phyloP scores from a whole-genome alignment of 2,329 filamentous ascomycete species.

The Cordyceps militaris region DNA sequence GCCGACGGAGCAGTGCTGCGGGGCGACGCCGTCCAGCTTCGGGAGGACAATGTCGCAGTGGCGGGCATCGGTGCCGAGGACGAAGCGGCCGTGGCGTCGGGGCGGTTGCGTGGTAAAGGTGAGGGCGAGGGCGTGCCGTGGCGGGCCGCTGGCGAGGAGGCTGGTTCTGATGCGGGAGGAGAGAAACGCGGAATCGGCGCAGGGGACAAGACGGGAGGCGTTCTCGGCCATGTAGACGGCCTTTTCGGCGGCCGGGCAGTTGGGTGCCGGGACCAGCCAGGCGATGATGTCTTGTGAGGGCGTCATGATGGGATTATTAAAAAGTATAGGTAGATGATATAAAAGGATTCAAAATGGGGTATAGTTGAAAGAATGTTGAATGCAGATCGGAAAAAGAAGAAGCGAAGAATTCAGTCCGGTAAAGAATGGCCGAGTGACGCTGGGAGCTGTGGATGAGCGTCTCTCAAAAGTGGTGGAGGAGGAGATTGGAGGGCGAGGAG shows the following conservation, averaged over 20 bases:
- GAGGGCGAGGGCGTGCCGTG: constrained; percentile 27
- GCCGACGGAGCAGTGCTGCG: constrained; percentile 31
- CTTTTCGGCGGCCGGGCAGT: constrained; percentile 27
- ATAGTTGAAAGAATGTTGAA: constrained; percentile 1
- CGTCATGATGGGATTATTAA: constrained; percentile 12
- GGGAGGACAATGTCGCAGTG: constrained; percentile 33
- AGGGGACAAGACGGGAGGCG: constrained; percentile 21
- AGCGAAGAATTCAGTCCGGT: neutral
- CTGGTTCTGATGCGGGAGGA: constrained; percentile 23
- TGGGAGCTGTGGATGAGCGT: neutral
- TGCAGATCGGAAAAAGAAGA: neutral
- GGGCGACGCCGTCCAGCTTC: constrained; percentile 25
- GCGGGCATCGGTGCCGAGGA: constrained; percentile 31
- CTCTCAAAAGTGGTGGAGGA: constrained; percentile 3
- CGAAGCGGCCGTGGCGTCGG: constrained; percentile 29
- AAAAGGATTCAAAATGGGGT: neutral
- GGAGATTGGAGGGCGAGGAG: neutral
- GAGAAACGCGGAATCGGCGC: constrained; percentile 21
- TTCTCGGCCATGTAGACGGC: constrained; percentile 27
- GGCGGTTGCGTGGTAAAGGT: constrained; percentile 26
- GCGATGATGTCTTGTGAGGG: constrained; percentile 28
- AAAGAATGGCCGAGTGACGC: constrained; percentile 10
- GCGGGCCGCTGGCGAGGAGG: constrained; percentile 16
- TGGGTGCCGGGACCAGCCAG: constrained; percentile 33
- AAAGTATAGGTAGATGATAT: neutral